Conservation (phyloP, 2,329 filamentous ascomycete genomes). For the Cytospora schulzeri region DNA sequence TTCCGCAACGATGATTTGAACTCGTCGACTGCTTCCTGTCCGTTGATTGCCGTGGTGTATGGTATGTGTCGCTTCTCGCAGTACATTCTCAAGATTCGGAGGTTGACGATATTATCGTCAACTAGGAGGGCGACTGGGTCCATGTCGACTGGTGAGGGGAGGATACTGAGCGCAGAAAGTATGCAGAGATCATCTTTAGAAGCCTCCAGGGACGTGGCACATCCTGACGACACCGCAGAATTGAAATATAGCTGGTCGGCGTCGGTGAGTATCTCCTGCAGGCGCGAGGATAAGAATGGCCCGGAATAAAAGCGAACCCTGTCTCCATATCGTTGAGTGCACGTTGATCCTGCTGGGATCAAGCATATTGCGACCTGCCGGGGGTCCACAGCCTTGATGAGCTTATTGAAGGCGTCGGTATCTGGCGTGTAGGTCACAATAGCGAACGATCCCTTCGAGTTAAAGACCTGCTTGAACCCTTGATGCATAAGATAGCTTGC, state of each 20-base stretch:
- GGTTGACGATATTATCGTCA: conserved; percentile 52
- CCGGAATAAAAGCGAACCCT: not conserved
- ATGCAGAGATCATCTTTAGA: not conserved
- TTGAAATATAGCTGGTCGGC: not conserved
- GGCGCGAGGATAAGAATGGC: conserved; percentile 5
- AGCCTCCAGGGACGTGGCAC: not conserved
- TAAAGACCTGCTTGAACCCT: not conserved
- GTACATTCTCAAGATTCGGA: conserved; percentile 51
- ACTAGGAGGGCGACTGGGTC: conserved; percentile 42
- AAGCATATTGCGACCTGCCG: conserved; percentile 3
- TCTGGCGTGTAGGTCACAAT: conserved; percentile 2
- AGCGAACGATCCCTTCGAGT: not conserved
- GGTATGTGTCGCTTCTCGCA: conserved; percentile 46
- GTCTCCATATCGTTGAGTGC: not conserved
- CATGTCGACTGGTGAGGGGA: not conserved
- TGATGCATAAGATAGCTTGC: conserved; percentile 5
- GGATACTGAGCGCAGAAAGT: conserved; percentile 1
- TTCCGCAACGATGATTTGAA: conserved; percentile 32
- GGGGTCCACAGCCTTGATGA: not conserved
- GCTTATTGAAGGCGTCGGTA: not conserved
- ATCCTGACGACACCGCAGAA: not conserved
- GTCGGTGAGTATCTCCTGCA: conserved; percentile 4
- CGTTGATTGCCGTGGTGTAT: conserved; percentile 46
- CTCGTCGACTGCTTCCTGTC: conserved; percentile 45
- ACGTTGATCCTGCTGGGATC: not conserved